Evolutionary conservation across 768 basidiomycete species (phyloP).

Genomic region (Rhodotorula sphaerocarpa): DNA sequence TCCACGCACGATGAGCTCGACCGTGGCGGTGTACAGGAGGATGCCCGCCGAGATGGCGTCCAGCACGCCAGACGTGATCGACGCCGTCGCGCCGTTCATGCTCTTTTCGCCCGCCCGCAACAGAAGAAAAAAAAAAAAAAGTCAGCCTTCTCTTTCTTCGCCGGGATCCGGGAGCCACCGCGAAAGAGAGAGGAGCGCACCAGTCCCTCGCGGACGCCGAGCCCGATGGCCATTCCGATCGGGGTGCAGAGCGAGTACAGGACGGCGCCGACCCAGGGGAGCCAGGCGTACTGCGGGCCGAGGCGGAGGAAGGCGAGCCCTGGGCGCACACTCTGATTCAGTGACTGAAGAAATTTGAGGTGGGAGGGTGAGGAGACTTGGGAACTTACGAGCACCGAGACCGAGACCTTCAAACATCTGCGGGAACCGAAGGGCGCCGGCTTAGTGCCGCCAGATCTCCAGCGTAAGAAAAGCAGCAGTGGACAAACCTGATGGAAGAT

Average conservation of each 20-base stretch:
- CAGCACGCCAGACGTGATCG: slow-evolving; percentile 33
- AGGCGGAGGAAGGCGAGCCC: slow-evolving; percentile 40
- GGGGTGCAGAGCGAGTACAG: slow-evolving; percentile 39
- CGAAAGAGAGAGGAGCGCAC: slow-evolving; percentile 1
- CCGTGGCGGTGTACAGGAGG: slow-evolving; percentile 36
- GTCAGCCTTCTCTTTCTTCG: too few species aligned
- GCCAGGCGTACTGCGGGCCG: slow-evolving; percentile 15
- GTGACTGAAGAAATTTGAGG: too few species aligned
- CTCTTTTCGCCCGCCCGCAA: background rate
- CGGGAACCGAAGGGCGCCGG: background rate
- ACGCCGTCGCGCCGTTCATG: slow-evolving; percentile 25
- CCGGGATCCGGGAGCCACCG: background rate
- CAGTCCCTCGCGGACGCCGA: slow-evolving; percentile 35
- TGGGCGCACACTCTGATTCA: background rate
- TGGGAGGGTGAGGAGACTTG: too few species aligned
- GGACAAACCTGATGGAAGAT: slow-evolving; percentile 37
- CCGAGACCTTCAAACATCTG: slow-evolving; percentile 35
- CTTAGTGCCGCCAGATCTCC: too few species aligned
- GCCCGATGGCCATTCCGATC: slow-evolving; percentile 36
- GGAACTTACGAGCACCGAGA: slow-evolving; percentile 30
- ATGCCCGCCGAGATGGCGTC: slow-evolving; percentile 38
- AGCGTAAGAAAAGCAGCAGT: background rate
- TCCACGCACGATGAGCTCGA: slow-evolving; percentile 18
- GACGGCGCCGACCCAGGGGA: slow-evolving; percentile 27
- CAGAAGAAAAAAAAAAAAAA: too few species aligned